These are phyloP conservation scores for Berberis thunbergii DNA, from an alignment of 164 flowering plant species.

Conservation along the genomic window DNA sequence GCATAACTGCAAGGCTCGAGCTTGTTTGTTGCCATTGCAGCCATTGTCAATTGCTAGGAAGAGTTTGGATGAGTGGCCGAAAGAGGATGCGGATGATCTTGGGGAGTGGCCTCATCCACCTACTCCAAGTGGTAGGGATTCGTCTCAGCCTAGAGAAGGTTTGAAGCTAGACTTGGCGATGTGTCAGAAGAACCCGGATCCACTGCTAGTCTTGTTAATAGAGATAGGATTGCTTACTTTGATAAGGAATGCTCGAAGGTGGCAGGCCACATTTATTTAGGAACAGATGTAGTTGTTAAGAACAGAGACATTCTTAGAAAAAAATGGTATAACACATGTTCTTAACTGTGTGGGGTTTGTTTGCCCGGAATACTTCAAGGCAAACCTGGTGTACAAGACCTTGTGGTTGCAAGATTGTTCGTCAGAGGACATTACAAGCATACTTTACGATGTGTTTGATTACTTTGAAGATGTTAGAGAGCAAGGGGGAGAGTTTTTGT, in stretches of 20 bases:
- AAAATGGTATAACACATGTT: not conserved
- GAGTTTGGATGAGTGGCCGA: not conserved
- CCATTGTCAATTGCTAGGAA: not conserved
- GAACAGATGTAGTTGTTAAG: not conserved
- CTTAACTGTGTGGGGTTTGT: not conserved
- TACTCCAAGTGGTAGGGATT: not conserved
- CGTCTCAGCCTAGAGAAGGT: not conserved
- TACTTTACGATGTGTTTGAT: too few relatives aligned
- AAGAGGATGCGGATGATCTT: not conserved
- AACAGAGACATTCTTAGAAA: not conserved
- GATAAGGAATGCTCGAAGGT: not conserved
- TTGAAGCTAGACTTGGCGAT: not conserved
- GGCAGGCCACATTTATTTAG: not conserved
- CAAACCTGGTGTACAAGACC: not conserved
- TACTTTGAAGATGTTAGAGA: conserved; percentile 1
- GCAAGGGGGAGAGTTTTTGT: not conserved
- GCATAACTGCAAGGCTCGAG: not conserved
- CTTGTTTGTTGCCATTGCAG: not conserved
- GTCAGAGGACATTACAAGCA: not conserved
- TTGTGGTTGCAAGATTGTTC: not conserved
- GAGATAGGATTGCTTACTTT: not conserved
- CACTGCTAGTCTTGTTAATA: not conserved
- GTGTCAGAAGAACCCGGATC: not conserved
- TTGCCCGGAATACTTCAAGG: not conserved
- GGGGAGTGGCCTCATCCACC: not conserved